Evolutionary conservation across 176 grass and related monocot genomes (phyloP).

Genomic region (Themeda triandra): DNA sequence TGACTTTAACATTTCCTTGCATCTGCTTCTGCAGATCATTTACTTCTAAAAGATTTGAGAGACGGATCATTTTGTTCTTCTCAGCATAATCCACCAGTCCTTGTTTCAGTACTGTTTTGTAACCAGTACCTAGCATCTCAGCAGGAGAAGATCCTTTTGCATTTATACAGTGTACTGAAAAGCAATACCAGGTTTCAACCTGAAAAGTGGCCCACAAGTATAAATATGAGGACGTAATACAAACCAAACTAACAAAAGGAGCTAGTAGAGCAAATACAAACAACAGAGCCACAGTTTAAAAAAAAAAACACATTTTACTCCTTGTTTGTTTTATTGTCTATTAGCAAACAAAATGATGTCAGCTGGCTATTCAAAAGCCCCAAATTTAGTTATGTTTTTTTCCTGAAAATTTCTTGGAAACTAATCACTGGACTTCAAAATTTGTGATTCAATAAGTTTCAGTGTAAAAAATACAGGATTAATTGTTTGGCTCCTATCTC

Average conservation of each 20-base stretch:
- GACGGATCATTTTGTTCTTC: constrained; percentile 43
- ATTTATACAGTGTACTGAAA: constrained; percentile 79
- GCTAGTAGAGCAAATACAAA: background rate
- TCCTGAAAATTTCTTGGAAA: background rate
- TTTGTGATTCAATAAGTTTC: background rate
- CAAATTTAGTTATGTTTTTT: background rate
- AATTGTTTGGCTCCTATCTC: background rate
- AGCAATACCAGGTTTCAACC: constrained; percentile 69
- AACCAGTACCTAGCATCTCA: constrained; percentile 61
- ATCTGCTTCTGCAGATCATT: constrained; percentile 52
- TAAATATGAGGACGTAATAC: background rate
- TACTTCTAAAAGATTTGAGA: constrained; percentile 56
- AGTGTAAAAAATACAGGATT: background rate
- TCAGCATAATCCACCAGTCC: constrained; percentile 49
- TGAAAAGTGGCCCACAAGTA: constrained; percentile 31
- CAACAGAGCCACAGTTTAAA: constrained; percentile 14
- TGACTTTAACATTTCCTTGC: constrained; percentile 48
- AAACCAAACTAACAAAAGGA: background rate
- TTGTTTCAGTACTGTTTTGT: constrained; percentile 71
- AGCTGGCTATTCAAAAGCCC: background rate
- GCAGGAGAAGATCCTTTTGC: constrained; percentile 62
- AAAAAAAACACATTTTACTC: background rate
- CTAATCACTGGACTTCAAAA: background rate
- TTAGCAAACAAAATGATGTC: background rate
- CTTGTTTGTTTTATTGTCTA: background rate